phyloP scores from a whole-genome alignment of 1,284 basidiomycete species.

The Sporisorium sorghi region DNA sequence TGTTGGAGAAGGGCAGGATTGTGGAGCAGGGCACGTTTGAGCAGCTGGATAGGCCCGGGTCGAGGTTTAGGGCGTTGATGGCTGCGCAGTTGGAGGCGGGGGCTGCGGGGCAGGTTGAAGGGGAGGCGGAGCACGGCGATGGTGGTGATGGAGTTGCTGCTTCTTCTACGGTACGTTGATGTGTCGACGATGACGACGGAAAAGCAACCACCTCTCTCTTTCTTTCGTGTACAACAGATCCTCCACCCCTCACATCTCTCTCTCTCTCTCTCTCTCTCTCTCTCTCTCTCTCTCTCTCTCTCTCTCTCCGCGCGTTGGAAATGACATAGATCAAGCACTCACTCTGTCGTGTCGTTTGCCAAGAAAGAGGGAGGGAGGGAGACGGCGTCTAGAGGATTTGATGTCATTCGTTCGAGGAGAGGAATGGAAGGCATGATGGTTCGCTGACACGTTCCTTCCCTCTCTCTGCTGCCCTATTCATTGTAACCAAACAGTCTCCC shows the following conservation, averaged over 20 bases:
- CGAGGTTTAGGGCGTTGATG: constrained; percentile 62
- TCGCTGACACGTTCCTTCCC: no score
- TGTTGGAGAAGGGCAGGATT: constrained; percentile 71
- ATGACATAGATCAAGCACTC: neutral
- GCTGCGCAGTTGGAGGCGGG: constrained; percentile 60
- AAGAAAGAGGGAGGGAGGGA: neutral
- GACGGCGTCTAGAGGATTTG: no score
- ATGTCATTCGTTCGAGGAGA: no score
- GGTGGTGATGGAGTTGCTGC: neutral
- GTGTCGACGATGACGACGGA: neutral
- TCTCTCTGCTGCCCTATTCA: no score
- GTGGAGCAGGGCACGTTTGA: constrained; percentile 72
- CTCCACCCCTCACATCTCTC: neutral
- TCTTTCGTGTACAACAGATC: neutral
- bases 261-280: constrained; percentile 7
- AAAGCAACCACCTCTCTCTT: neutral
- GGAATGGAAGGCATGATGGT: no score
- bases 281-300: no score
- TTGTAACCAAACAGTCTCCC: no score
- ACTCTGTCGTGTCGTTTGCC: neutral
- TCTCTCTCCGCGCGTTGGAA: no score
- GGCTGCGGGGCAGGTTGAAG: constrained; percentile 9
- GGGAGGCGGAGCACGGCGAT: neutral
- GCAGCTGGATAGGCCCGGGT: constrained; percentile 68
- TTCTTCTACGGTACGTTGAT: constrained; percentile 19